Percentiles rank a stretch among this genome's conserved stretches.
Evolutionary conservation across 2,329 filamentous ascomycete genomes (phyloP).

Genomic region (Pseudogymnoascus sp.): DNA sequence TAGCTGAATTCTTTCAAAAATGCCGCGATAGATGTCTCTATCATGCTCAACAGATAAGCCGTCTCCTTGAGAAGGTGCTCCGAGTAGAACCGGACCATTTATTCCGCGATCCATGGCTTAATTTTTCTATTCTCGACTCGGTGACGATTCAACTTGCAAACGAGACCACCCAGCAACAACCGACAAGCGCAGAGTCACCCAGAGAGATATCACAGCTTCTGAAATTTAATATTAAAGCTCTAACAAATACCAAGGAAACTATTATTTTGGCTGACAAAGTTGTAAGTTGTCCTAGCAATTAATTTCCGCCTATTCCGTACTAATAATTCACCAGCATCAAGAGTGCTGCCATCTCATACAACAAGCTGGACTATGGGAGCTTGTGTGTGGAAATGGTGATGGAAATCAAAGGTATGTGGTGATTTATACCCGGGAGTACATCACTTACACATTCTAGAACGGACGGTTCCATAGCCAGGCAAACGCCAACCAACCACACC

Average conservation of each 20-base stretch:
- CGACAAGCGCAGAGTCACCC: background rate
- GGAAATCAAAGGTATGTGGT: background rate
- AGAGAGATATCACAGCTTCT: background rate
- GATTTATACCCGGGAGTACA: background rate
- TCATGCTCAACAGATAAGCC: conserved; percentile 3
- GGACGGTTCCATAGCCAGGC: background rate
- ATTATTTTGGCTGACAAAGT: conserved; percentile 4
- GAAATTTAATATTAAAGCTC: background rate
- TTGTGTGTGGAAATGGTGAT: background rate
- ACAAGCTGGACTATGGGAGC: background rate
- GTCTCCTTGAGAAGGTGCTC: conserved; percentile 2
- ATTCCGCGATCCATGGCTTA: conserved; percentile 7
- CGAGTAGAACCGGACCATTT: conserved; percentile 4
- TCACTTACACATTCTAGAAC: background rate
- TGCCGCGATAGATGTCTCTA: background rate
- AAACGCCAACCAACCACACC: background rate
- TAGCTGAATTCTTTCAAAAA: conserved; percentile 4
- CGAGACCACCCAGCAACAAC: background rate
- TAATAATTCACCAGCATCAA: background rate
- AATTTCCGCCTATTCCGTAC: background rate
- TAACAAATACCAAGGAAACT: background rate
- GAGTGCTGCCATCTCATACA: conserved; percentile 1
- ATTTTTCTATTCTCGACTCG: conserved; percentile 6
- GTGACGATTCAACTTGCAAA: background rate
- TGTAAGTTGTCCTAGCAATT: background rate